Evolutionary conservation across 2,329 filamentous ascomycete species (phyloP), one percentile per base, ranked within the genome.

Genomic region (Penicillium sp.): DNA sequence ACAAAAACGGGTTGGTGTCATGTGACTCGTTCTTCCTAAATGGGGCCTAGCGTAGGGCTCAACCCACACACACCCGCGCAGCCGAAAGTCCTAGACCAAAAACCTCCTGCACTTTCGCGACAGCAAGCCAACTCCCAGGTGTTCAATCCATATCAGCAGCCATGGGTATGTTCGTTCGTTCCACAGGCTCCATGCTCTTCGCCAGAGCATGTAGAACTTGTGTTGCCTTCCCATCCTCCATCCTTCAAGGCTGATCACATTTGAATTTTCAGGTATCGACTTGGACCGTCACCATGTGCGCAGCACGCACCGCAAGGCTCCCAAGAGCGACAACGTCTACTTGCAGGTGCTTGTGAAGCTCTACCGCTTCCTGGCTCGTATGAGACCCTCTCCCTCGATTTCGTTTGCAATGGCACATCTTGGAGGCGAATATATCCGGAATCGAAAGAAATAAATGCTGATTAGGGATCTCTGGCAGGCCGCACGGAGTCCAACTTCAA

Each of bases 241-340:
- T 49, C 29, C 36, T 16, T 29, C 28, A 29, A 11, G 24, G 36
- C 56, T 62, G 49, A 58, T 49, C 35, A 18, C 52, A 18, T 41
- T 34, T 24, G 42, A 48, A 55, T 40, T 49, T 42, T 40, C 55
- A 76, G 74, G 74, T 75, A 77, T 77, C 71, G 75, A 77, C 69
- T 70, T 78, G 66, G 77, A 81, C 72, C 73, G 73, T 69, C 79
- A 82, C 73, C 79, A 82, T 75, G 78, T 81, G 71, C 75, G 77
- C 72, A 73, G 70, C 75, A 77, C 71, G 71, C 89, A 95, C 81
- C 88, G 89, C 76, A 89, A 87, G 82, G 89, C 88, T 64, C 88
- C 90, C 70, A 96, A 96, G 87, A 95, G 87, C 79, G 87, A 95
- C 80, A 95, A 96, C 82, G 88, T 91, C 69, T 95, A 96, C 78